phyloP scores from a whole-genome alignment of 2,329 filamentous ascomycete genomes.

The Paracoccidioides brasiliensis region DNA sequence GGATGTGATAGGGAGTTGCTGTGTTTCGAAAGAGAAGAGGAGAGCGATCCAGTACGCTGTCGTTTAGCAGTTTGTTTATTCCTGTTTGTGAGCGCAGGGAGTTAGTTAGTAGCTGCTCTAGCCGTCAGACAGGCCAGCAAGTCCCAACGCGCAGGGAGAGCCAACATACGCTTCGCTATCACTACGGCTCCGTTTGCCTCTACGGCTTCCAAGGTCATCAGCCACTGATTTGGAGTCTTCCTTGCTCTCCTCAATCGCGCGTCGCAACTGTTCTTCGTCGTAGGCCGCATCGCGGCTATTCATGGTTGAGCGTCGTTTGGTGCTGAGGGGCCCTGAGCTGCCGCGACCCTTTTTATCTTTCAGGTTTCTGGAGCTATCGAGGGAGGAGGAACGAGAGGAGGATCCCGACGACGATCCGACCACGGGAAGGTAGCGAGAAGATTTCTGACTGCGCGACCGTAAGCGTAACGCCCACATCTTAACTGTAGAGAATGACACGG shows the following conservation, averaged over 20 bases:
- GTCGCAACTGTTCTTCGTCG: constrained; percentile 77
- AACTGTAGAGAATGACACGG: neutral
- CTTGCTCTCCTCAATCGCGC: constrained; percentile 91
- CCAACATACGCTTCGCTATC: constrained; percentile 81
- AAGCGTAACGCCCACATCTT: constrained; percentile 17
- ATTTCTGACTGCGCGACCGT: constrained; percentile 40
- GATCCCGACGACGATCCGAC: constrained; percentile 35
- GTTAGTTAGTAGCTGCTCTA: neutral
- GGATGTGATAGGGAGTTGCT: constrained; percentile 32
- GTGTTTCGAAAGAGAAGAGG: constrained; percentile 43
- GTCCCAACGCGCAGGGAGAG: constrained; percentile 3
- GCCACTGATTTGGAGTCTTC: constrained; percentile 50
- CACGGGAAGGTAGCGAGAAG: constrained; percentile 51
- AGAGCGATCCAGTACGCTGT: constrained; percentile 68
- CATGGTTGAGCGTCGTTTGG: constrained; percentile 90
- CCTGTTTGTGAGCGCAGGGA: constrained; percentile 32
- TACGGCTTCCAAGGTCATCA: constrained; percentile 45
- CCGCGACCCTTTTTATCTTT: constrained; percentile 34
- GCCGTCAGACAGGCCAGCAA: constrained; percentile 1
- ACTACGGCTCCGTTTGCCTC: constrained; percentile 72
- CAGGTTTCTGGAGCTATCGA: constrained; percentile 25
- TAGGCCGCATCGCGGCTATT: constrained; percentile 92
- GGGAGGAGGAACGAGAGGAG: constrained; percentile 32
- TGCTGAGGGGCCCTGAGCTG: constrained; percentile 44
- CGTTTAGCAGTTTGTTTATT: constrained; percentile 61